Percentiles rank a stretch among this genome's conserved stretches.
Conservation (phyloP, 106 monocot genomes). For the Dactylorhiza incarnata region DNA sequence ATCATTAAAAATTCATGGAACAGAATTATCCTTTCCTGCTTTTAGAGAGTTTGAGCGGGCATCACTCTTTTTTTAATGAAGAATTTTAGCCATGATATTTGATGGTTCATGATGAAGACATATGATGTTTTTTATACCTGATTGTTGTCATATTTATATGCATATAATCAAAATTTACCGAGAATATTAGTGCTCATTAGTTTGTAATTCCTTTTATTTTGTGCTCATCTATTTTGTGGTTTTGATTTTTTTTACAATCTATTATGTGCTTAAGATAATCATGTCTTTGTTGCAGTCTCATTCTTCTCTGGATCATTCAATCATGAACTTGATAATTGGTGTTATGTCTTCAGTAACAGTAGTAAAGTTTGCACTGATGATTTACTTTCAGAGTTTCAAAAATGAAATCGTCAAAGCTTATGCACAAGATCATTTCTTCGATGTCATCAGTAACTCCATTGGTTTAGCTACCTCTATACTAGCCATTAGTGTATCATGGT, state of each 20-base stretch:
- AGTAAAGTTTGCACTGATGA: conserved; percentile 66
- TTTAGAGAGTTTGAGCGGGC: too few species aligned
- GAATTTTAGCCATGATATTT: background rate
- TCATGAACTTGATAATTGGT: conserved; percentile 68
- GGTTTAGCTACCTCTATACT: conserved; percentile 65
- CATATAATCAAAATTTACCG: too few species aligned
- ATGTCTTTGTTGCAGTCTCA: conserved; percentile 39
- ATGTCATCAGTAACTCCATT: conserved; percentile 81
- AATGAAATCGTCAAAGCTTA: conserved; percentile 81
- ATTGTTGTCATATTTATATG: too few species aligned
- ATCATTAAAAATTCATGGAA: background rate
- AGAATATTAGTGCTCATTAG: too few species aligned
- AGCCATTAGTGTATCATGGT: conserved; percentile 46
- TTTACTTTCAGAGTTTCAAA: conserved; percentile 66
- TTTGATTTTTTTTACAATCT: background rate
- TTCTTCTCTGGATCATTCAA: conserved; percentile 14
- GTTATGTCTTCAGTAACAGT: conserved; percentile 64
- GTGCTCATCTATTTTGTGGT: too few species aligned
- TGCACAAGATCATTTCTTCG: conserved; percentile 89
- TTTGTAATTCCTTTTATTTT: background rate
- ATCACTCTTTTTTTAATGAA: background rate
- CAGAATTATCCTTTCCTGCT: background rate
- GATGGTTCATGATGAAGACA: too few species aligned
- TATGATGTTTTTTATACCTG: too few species aligned
- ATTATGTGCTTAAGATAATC: too few species aligned